Evolutionary conservation across 2,329 filamentous ascomycete genomes (phyloP).

Genomic region (Cladorrhinum sp.): DNA sequence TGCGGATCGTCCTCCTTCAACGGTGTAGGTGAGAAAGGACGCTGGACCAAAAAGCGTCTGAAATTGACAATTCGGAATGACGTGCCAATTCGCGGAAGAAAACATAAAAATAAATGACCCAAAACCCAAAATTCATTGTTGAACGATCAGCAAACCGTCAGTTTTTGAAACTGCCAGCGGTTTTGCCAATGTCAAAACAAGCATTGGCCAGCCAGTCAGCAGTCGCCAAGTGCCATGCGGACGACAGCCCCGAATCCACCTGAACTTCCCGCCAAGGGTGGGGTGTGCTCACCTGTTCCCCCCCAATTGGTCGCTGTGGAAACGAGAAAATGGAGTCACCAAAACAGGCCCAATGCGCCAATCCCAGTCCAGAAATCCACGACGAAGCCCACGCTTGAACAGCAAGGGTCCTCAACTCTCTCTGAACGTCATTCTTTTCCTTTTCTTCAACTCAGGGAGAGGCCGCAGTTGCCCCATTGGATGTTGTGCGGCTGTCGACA

Average conservation of each 20-base stretch:
- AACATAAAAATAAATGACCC: neutral
- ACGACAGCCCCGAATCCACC: neutral
- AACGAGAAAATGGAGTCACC: constrained; percentile 4
- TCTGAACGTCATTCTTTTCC: constrained; percentile 6
- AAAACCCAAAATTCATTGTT: neutral
- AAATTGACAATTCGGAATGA: too few relatives aligned
- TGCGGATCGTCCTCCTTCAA: too few relatives aligned
- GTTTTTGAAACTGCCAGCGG: neutral
- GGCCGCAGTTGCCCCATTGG: neutral
- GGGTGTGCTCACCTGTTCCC: neutral
- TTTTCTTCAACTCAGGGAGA: neutral
- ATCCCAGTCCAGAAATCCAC: neutral
- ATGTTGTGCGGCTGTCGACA: neutral
- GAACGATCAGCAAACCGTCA: neutral
- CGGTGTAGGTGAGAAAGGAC: too few relatives aligned
- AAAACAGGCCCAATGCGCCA: constrained; percentile 9
- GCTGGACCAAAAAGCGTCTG: too few relatives aligned
- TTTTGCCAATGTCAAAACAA: neutral
- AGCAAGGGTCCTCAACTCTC: neutral
- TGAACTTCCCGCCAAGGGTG: neutral
- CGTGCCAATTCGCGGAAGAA: neutral
- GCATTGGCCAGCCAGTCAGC: neutral
- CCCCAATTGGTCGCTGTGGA: constrained; percentile 4
- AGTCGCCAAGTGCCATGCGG: neutral
- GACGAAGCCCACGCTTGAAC: neutral